These are phyloP conservation scores for Acanthamoeba quina DNA, from an alignment of 208 protist species.

Conservation along the genomic window DNA sequence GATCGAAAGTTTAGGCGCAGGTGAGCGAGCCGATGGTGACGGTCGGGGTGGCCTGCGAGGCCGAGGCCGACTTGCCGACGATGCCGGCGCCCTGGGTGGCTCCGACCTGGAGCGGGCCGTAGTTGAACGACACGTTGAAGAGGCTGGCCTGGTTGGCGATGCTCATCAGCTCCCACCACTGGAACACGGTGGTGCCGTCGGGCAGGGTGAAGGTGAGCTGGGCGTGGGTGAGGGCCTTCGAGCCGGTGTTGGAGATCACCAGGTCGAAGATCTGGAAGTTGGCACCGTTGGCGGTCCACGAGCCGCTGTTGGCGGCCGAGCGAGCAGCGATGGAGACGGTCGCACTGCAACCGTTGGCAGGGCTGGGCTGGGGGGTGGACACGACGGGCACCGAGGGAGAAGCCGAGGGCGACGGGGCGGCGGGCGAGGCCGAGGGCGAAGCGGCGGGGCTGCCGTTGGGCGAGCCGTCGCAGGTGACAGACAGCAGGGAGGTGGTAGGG, in stretches of 20 bases:
- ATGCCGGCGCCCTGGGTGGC: not conserved
- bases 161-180: not conserved
- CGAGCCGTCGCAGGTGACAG: not conserved
- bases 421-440: not conserved
- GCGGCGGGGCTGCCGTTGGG: too few relatives aligned
- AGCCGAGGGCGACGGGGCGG: too few relatives aligned
- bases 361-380: not conserved
- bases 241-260: not conserved
- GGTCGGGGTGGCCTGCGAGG: not conserved
- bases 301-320: not conserved
- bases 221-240: not conserved
- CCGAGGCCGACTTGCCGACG: not conserved
- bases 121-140: conserved; percentile 6
- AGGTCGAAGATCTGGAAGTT: conserved; percentile 26
- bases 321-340: not conserved
- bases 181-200: not conserved
- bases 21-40: conserved; percentile 22
- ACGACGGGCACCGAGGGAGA: not conserved
- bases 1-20: not conserved
- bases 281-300: not conserved
- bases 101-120: not conserved
- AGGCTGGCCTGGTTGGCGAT: not conserved
- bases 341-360: not conserved
- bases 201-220: not conserved
- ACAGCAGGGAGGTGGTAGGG: not conserved